Base-by-base conservation (phyloP, 306 rosid genomes). In the Quercus variabilis region DNA sequence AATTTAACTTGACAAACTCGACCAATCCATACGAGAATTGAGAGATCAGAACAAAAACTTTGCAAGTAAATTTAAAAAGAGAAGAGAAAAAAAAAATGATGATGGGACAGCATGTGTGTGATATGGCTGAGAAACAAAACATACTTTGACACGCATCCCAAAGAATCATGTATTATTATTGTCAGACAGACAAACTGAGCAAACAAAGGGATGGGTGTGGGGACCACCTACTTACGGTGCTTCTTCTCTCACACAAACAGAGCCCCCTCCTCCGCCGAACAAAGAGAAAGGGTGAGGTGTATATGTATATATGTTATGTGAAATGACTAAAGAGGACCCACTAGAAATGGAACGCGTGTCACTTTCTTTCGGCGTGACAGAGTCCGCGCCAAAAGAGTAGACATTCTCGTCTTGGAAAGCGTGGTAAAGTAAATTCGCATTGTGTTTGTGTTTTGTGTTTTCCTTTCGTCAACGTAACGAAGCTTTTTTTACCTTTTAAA, bases 341-440 rank as follows among this genome's bases (percentile, higher is more conserved):
- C 81, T 49, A 4, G 60, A 62, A 83, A 84, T 20, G 71, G 67
- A 73, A 76, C 72, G 83, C 87, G 85, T 83, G 93, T 83, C 81
- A 33, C 60, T 17, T 5, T 81, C 93, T 87, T 84, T 86, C 87
- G 91, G 91, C 86, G 88, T 84, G 75, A 49, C 55, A 23, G 81
- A 59, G 77, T 18, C 69, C n/a, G 62, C 49, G 28, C 31, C 64
- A 51, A 23, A n/a, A 18, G 41, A 72, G 41, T 60, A 49, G 73
- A 71, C 79, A 72, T 80, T 76, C 84, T 80, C 60, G 17, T 52
- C 5, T 77, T 30, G 78, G 85, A 17, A 81, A 71, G 25, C 41
- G 77, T 73, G 41, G 13, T 41, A 41, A 41, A 41, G 13, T 41
- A 41, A 41, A 41, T 41, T 41, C 46, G 46, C 11, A 33, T 60